Percentiles rank a stretch among this genome's conserved stretches.
Evolutionary conservation across 768 basidiomycete species (phyloP).

Genomic region (Tulasnella sp.): DNA sequence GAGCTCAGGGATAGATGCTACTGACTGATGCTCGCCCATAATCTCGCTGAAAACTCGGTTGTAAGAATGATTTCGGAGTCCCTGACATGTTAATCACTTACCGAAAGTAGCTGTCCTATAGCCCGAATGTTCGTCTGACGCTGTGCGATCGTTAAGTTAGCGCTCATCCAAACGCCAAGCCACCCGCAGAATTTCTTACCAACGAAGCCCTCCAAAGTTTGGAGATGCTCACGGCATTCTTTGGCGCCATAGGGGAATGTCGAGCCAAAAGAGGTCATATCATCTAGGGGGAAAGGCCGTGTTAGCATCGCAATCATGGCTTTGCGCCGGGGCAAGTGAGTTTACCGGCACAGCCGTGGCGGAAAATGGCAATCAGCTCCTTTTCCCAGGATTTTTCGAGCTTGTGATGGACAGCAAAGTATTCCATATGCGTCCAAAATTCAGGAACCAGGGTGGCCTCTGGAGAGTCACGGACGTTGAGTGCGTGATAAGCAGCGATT

Average conservation of each 20-base stretch:
- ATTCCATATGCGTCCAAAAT: constrained; percentile 1
- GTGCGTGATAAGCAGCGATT: too few species aligned
- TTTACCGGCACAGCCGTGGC: background rate
- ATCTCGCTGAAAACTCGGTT: background rate
- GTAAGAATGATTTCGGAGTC: background rate
- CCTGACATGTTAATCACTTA: too few species aligned
- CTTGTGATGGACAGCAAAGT: background rate
- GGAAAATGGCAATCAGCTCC: background rate
- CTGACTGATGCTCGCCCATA: constrained; percentile 12
- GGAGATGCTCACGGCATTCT: background rate
- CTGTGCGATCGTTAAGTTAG: background rate
- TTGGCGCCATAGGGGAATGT: constrained; percentile 8
- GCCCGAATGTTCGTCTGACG: background rate
- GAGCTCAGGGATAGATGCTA: too few species aligned
- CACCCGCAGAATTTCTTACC: background rate
- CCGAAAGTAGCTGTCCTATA: background rate
- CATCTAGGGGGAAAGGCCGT: background rate
- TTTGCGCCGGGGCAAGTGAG: background rate
- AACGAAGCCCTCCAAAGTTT: background rate
- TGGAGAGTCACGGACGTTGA: background rate
- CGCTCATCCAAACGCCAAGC: background rate
- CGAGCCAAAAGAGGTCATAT: constrained; percentile 7
- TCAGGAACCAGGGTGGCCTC: background rate
- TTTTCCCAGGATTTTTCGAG: background rate
- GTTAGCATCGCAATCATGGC: too few species aligned